Evolutionary conservation across 768 basidiomycete species (phyloP), one percentile per base, ranked within the genome.

Genomic region (Auricularia heimuer): DNA sequence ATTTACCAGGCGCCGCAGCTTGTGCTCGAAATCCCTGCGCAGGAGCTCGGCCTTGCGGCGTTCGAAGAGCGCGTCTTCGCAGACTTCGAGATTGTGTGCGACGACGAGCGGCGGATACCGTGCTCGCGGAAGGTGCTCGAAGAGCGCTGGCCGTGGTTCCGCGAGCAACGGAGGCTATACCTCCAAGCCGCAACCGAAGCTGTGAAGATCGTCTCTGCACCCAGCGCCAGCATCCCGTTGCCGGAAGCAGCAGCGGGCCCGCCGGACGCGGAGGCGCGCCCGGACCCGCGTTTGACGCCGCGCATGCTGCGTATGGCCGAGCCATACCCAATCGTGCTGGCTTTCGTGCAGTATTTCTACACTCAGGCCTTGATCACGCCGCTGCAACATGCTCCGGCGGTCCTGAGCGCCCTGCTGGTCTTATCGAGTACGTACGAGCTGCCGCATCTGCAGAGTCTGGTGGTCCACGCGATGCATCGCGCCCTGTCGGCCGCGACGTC

Each of bases 71-170:
- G 80, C 36, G 77, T 88, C 21, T 77, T 89, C n/a, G 82, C 91
- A 1, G 96, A 99, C 75, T 98, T 98, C 69, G 92, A 95, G 71
- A 81, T 99, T 65, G 77, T 96, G 14, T 95, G 93, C 72, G 92
- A 95, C 69, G 96, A 98, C 73, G 92, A 92, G 2, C 82, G 91
- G 64, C 84, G 83, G 69, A 83, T 99, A 67, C 77, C 81, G 62
- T 94, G 92, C 73, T 94, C 93, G 29, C 82, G 92, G 60, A 86
- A 83, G 72, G 73, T 93, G n/a, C 79, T 99, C 35, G 89, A 92
- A 71, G 88, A 93, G 39, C 83, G 95, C 39, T 99, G 96, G 96
- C 85, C 90, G 1, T 99, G 96, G 96, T 94, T 99, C 81, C 83
- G 83, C 68, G 83, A 86, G 63, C 87, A 92, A 71, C 78, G 88